Percentiles rank a stretch among this genome's conserved stretches.
phyloP scores from a whole-genome alignment of 2,329 filamentous ascomycete species.

The Colletotrichum costaricense region DNA sequence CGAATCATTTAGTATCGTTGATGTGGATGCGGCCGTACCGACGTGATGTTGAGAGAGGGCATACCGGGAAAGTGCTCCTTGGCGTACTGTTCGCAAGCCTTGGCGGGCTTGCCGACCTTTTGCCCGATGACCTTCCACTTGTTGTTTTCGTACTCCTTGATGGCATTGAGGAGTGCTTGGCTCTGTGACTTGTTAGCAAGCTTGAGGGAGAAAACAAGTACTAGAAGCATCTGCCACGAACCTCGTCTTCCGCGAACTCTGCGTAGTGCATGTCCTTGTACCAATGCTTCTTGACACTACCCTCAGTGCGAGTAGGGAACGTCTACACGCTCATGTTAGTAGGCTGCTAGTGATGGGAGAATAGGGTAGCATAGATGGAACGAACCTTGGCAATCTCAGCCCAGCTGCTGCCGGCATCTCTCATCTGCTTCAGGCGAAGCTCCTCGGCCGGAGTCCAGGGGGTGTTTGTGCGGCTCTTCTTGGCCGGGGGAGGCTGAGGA shows the following conservation, averaged over 20 bases:
- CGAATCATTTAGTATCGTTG: conserved; percentile 44
- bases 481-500: conserved; percentile 68
- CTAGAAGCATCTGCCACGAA: conserved; percentile 56
- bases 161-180: conserved; percentile 85
- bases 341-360: not conserved
- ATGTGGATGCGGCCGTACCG: conserved; percentile 37
- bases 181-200: conserved; percentile 62
- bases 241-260: conserved; percentile 97
- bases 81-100: conserved; percentile 85
- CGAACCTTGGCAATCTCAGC: conserved; percentile 96
- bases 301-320: conserved; percentile 93
- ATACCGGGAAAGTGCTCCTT: conserved; percentile 87
- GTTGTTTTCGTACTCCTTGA: conserved; percentile 98
- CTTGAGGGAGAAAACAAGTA: conserved; percentile 23
- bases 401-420: conserved; percentile 94
- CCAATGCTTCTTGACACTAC: conserved; percentile 99
- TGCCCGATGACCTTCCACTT: conserved; percentile 98
- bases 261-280: conserved; percentile 99
- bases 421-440: conserved; percentile 90
- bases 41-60: conserved; percentile 39
- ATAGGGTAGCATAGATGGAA: not conserved
- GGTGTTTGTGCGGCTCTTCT: conserved; percentile 98
- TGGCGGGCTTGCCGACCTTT: conserved; percentile 97
- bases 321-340: conserved; percentile 63
- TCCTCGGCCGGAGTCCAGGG: conserved; percentile 98